These are phyloP conservation scores for Metarhizium rileyi DNA, from an alignment of 2,329 filamentous ascomycete species.

Conservation along the genomic window DNA sequence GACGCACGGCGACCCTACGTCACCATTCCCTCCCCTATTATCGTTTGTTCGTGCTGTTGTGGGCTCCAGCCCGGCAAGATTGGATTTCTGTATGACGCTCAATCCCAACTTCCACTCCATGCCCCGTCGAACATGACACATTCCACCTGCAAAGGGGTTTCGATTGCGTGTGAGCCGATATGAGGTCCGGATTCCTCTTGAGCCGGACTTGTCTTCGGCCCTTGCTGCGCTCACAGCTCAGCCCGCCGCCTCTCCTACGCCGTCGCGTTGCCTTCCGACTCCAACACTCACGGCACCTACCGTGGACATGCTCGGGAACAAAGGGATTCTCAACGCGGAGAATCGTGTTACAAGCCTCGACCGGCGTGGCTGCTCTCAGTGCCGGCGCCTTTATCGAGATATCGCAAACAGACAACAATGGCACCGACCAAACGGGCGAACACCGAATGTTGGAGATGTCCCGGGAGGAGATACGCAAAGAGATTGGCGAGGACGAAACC, in stretches of 20 bases:
- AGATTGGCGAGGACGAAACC: constrained; percentile 50
- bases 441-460: constrained; percentile 80
- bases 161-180: constrained; percentile 22
- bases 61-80: neutral
- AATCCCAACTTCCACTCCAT: constrained; percentile 1
- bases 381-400: constrained; percentile 49
- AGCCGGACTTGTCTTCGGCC: constrained; percentile 35
- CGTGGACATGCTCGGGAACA: constrained; percentile 12
- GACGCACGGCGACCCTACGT: too few species aligned
- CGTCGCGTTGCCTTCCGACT: constrained; percentile 18
- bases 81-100: too few species aligned
- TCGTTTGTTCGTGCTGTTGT: neutral
- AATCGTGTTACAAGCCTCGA: constrained; percentile 29
- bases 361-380: constrained; percentile 35
- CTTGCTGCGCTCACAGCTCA: constrained; percentile 19
- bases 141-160: constrained; percentile 2
- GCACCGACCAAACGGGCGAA: constrained; percentile 57
- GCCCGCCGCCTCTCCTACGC: constrained; percentile 11
- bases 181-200: constrained; percentile 35
- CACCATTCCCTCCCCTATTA: constrained; percentile 6
- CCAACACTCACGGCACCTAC: constrained; percentile 15
- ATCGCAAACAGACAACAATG: constrained; percentile 43
- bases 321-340: constrained; percentile 10
- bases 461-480: constrained; percentile 63
- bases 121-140: constrained; percentile 11